A percentile compares a stretch with the other conserved stretches of the same genome.
Evolutionary conservation across 257 asterid genomes (phyloP).

Genomic region (Linderniella brevidens): DNA sequence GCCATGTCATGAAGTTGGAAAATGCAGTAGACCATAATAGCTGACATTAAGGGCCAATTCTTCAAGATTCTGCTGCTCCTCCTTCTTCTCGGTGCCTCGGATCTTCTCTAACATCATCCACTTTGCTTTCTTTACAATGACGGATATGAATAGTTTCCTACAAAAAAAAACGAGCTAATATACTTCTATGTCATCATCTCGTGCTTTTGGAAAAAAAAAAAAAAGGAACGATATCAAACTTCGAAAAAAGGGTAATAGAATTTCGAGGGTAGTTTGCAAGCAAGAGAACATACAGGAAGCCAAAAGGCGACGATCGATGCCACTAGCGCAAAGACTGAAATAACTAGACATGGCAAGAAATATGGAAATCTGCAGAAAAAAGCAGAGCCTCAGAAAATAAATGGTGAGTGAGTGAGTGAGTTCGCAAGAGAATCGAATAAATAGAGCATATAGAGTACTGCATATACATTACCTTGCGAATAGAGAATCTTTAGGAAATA

Average conservation of each 20-base stretch:
- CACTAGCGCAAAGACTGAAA: slow-evolving; percentile 46
- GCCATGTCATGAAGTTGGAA: slow-evolving; percentile 92
- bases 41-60: slow-evolving; percentile 66
- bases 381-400: background rate
- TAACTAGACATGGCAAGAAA: slow-evolving; percentile 64
- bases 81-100: slow-evolving; percentile 18
- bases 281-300: slow-evolving; percentile 51
- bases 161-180: background rate
- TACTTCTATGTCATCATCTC: background rate
- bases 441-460: background rate
- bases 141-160: slow-evolving; percentile 80
- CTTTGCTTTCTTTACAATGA: slow-evolving; percentile 11
- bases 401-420: slow-evolving; percentile 2
- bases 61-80: slow-evolving; percentile 25
- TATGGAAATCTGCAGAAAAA: slow-evolving; percentile 59
- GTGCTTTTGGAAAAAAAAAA: background rate
- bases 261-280: background rate
- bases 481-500: slow-evolving; percentile 41
- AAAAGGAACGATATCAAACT: background rate
- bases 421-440: background rate
- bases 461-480: slow-evolving; percentile 43
- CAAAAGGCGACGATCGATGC: slow-evolving; percentile 34
- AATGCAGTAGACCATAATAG: slow-evolving; percentile 55
- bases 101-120: slow-evolving; percentile 11
- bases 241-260: background rate